These are phyloP conservation scores for Apiotrichum laibachii DNA, from an alignment of 1,284 basidiomycete species.

Conservation along the genomic window DNA sequence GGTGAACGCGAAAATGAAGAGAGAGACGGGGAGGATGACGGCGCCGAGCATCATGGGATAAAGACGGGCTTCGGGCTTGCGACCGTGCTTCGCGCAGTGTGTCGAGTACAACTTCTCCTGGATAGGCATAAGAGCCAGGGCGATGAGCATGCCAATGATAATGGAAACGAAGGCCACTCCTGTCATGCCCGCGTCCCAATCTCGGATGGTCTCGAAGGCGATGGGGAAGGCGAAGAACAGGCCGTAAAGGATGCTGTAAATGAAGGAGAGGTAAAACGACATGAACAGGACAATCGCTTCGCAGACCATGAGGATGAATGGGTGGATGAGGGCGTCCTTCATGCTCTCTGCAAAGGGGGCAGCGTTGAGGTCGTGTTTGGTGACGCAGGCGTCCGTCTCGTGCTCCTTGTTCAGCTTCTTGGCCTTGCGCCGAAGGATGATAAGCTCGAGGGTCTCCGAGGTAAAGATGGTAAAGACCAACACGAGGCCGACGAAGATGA, in stretches of 20 bases:
- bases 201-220: slow-evolving; percentile 46
- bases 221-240: slow-evolving; percentile 49
- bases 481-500: slow-evolving; percentile 45
- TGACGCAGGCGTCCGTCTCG: slow-evolving; percentile 43
- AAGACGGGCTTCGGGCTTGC: slow-evolving; percentile 37
- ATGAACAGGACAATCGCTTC: slow-evolving; percentile 54
- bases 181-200: slow-evolving; percentile 44
- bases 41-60: slow-evolving; percentile 41
- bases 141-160: slow-evolving; percentile 41
- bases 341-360: slow-evolving; percentile 40
- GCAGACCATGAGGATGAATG: slow-evolving; percentile 50
- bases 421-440: slow-evolving; percentile 47
- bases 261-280: slow-evolving; percentile 53
- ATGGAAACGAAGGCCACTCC: slow-evolving; percentile 47
- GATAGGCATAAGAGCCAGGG: slow-evolving; percentile 35
- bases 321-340: slow-evolving; percentile 47
- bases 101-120: slow-evolving; percentile 43
- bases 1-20: slow-evolving; percentile 52
- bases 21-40: slow-evolving; percentile 46
- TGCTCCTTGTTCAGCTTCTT: slow-evolving; percentile 46
- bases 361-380: slow-evolving; percentile 38
- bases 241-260: slow-evolving; percentile 51
- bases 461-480: slow-evolving; percentile 38
- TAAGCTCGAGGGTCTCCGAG: slow-evolving; percentile 51
- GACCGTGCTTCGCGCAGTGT: slow-evolving; percentile 22